Base-by-base conservation (phyloP, 768 basidiomycete genomes). In the Xerocomus potaroensis region DNA sequence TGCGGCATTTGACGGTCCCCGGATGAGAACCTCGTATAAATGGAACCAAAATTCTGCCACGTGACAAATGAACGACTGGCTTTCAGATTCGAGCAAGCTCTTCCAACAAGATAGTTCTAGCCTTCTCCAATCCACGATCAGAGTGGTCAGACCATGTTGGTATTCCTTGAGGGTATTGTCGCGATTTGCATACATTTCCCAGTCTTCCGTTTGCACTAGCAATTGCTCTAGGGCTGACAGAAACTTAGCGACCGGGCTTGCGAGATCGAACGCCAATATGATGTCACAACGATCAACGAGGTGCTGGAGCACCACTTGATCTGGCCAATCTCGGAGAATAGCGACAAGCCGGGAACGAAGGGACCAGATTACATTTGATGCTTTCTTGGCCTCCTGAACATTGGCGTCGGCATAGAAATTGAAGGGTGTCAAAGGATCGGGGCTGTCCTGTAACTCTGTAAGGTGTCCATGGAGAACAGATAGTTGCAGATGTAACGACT, bases 181-280 rank as follows among this genome's bases (percentile, higher is more conserved):
- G n/a, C 81, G 75, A 67, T 91, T 93, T n/a, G 95, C 86, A 60
- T 88, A 98, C 55, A 83, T 82, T 62, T 99, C 92, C 96, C 96
- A 99, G 59, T 98, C 95, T 43, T 93, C 89, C 19, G 80, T 91
- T 51, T 95, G 88, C 39, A 84, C 58, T 2, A 98, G 69, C 8
- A 99, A 72, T 53, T 87, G 87, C 60, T 99, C 96, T 34, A 97
- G 62, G 5, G 83, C 81, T 0, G 89, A 77, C 26, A 99, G 73
- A 11, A 94, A 67, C 60, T 83, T 87, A 5, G 95, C 91, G 8
- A 96, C 70, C 0, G 96, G 83, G 53, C 81, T 83, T 30, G 75
- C 70, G 16, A 88, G 67, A 40, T 77, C 71, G 18, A 92, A 69
- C 0, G 68, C 59, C 33, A 92, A 69, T 48, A 92, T 75, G 8